phyloP scores from a whole-genome alignment of 1,139 yeast species.

The Magnusiomyces suaveolens region DNA sequence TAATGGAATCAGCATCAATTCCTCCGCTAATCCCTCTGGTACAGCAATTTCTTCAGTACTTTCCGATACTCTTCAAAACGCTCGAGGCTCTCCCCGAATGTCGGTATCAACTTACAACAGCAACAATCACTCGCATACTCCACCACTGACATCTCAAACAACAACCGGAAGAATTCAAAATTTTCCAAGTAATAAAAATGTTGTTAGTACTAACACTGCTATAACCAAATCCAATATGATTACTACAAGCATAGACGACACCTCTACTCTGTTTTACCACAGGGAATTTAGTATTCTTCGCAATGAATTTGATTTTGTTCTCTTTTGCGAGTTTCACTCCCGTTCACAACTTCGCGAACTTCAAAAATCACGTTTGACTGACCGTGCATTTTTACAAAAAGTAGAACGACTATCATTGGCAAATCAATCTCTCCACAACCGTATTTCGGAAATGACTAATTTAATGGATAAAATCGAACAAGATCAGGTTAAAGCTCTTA shows the following conservation, averaged over 20 bases:
- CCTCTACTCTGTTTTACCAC: constrained; percentile 39
- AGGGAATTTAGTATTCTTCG: constrained; percentile 49
- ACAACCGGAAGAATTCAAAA: background rate
- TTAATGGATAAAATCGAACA: constrained; percentile 9
- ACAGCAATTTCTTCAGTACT: background rate
- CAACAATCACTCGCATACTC: background rate
- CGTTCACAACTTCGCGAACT: constrained; percentile 33
- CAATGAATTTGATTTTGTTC: constrained; percentile 56
- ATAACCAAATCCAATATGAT: background rate
- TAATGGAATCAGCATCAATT: background rate
- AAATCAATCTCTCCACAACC: constrained; percentile 26
- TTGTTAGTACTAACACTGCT: background rate
- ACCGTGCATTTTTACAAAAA: constrained; percentile 28
- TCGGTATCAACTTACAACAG: background rate
- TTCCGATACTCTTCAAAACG: background rate
- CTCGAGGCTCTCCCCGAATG: background rate
- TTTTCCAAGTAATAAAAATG: background rate
- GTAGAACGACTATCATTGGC: constrained; percentile 32
- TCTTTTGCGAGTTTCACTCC: constrained; percentile 45
- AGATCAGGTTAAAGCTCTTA: constrained; percentile 23
- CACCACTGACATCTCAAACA: background rate
- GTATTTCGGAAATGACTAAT: background rate
- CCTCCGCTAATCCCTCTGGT: background rate
- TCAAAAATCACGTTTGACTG: constrained; percentile 3
- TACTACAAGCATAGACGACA: constrained; percentile 5